Percentiles rank a stretch among this genome's conserved stretches.
Conservation (phyloP, 306 rosid genomes). For the Mimosa bimucronata region DNA sequence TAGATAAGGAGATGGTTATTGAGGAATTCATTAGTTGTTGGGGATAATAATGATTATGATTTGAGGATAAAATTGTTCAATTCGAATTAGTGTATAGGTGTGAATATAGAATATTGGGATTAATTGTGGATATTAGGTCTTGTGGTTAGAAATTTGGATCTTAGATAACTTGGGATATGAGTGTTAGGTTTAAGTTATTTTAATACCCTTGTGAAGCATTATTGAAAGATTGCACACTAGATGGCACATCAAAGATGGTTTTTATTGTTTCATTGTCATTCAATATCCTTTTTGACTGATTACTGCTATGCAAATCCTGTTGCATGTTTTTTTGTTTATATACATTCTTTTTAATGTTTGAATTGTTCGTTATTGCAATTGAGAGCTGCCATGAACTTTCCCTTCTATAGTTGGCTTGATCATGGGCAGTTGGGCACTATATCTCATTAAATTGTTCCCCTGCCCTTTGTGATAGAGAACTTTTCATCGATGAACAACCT, state of each 20-base stretch:
- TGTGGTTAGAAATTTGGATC: too few relatives aligned
- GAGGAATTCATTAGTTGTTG: too few relatives aligned
- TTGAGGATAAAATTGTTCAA: too few relatives aligned
- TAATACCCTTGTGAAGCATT: slow-evolving; percentile 96
- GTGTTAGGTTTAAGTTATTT: too few relatives aligned
- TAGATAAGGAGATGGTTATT: too few relatives aligned
- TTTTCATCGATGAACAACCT: background rate
- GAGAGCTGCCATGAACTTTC: slow-evolving; percentile 20
- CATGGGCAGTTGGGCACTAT: slow-evolving; percentile 14
- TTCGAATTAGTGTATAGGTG: too few relatives aligned
- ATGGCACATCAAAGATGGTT: slow-evolving; percentile 82
- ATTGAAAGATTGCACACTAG: slow-evolving; percentile 90
- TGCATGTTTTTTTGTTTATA: background rate
- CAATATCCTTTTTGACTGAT: slow-evolving; percentile 79
- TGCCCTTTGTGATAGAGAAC: background rate
- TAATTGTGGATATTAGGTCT: too few relatives aligned
- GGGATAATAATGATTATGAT: too few relatives aligned
- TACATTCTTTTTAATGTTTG: slow-evolving; percentile 21
- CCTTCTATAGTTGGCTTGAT: slow-evolving; percentile 27
- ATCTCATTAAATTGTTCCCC: background rate
- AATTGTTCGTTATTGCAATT: slow-evolving; percentile 11
- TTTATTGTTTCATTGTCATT: slow-evolving; percentile 91
- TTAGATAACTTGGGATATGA: too few relatives aligned
- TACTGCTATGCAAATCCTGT: slow-evolving; percentile 30
- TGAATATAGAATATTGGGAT: too few relatives aligned